Base-by-base conservation (phyloP, 176 grass and related monocot genomes). In the Triticum urartu region DNA sequence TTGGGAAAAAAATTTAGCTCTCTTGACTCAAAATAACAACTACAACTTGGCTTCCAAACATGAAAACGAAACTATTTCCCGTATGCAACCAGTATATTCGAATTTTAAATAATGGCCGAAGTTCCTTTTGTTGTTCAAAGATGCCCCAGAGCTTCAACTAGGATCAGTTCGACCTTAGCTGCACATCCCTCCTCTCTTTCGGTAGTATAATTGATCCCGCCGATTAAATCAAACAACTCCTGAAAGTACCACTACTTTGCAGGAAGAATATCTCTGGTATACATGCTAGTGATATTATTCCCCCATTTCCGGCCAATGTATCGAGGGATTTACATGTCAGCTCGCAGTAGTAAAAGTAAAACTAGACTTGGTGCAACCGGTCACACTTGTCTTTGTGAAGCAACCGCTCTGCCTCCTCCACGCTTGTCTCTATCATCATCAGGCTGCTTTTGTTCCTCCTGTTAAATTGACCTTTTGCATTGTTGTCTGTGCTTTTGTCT, bases 101-200 rank as follows among this genome's bases (percentile, higher is more conserved):
- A 14, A 50, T 81, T 86, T 81, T 71, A 72, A 90, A 78, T 82
- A 75, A 50, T 4, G 22, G 24, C 43, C 7, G 1, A 56, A 34
- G 32, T 87, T 90, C 67, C 48, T 50, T 75, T 83, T 39, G 36
- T 8, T 64, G 84, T 87, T 90, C 89, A 90, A 87, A 90, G 84
- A 87, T 90, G 84, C 84, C 32, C 12, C 13, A 18, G 8, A 22
- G 8, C 33, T 32, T 67, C 6, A 17, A 20, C 26, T 43, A 67
- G 73, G 40, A 90, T 79, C 63, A 33, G 26, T 83, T 83, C 89
- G 52, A 79, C 34, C 84, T 90, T 90, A 73, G 73, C 89, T 75
- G 6, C 38, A 13, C 39, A 66, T 7, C 6, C 10, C 14, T 25
- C 65, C 24, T 68, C n/a, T 66, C 68, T 85, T 89, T 85, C 68